phyloP scores from a whole-genome alignment of 2,329 filamentous ascomycete genomes.

The Akanthomyces dipterigenus region DNA sequence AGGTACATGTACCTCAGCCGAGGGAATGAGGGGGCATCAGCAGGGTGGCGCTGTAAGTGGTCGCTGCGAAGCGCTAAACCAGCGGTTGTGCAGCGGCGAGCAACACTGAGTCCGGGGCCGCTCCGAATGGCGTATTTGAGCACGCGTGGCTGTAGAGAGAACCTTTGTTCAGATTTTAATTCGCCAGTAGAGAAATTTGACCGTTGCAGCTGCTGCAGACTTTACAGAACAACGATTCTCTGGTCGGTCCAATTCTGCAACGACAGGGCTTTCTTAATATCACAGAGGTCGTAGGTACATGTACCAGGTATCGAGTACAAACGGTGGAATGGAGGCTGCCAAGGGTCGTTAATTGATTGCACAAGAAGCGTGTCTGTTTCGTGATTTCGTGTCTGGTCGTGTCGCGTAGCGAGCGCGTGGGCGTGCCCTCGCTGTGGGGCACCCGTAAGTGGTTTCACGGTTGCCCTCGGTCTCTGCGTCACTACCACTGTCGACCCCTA shows the following conservation, averaged over 20 bases:
- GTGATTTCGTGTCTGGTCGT: conserved; percentile 32
- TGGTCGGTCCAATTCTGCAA: background rate
- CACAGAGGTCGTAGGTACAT: background rate
- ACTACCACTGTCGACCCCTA: background rate
- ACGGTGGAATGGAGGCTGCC: conserved; percentile 10
- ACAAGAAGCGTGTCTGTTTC: conserved; percentile 37
- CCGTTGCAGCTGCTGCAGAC: background rate
- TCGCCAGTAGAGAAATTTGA: background rate
- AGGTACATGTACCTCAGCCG: background rate
- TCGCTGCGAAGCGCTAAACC: background rate
- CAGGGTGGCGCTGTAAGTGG: background rate
- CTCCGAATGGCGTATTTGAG: too few relatives aligned
- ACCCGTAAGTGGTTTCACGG: conserved; percentile 11
- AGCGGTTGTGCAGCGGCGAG: background rate
- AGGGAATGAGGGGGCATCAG: conserved; percentile 2
- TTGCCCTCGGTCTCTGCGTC: background rate
- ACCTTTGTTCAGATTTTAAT: background rate
- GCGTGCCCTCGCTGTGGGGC: background rate
- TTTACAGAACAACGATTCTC: background rate
- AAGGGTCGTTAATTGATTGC: conserved; percentile 17
- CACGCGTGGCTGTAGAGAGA: too few relatives aligned
- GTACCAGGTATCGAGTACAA: background rate
- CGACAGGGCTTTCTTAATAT: background rate
- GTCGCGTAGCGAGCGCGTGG: conserved; percentile 7
- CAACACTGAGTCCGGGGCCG: too few relatives aligned